Conservation (phyloP, 2,329 filamentous ascomycete genomes). For the Septoria linicola region DNA sequence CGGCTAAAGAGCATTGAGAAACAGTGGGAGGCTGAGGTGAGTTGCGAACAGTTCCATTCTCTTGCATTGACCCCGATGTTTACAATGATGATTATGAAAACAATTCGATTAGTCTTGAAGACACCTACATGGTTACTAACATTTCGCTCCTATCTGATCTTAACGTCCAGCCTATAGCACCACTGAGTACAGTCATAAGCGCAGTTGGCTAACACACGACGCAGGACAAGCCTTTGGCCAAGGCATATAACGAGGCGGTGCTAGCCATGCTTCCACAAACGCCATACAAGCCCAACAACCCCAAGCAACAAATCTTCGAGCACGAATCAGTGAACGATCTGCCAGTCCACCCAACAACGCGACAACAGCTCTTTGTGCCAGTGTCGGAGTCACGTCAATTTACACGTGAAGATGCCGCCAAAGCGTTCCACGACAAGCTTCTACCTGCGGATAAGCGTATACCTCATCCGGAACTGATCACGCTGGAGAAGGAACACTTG, state of each 20-base stretch:
- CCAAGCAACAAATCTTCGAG: slow-evolving; percentile 39
- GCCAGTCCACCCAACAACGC: slow-evolving; percentile 56
- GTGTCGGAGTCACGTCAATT: slow-evolving; percentile 63
- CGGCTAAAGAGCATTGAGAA: slow-evolving; percentile 83
- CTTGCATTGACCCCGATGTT: slow-evolving; percentile 12
- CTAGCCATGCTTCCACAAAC: slow-evolving; percentile 76
- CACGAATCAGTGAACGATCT: slow-evolving; percentile 67
- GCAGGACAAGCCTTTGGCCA: slow-evolving; percentile 74
- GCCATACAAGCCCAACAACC: slow-evolving; percentile 40
- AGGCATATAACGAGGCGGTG: slow-evolving; percentile 73
- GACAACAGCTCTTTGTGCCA: slow-evolving; percentile 61
- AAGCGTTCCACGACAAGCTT: slow-evolving; percentile 59
- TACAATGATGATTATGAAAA: slow-evolving; percentile 68
- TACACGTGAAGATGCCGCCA: slow-evolving; percentile 64
- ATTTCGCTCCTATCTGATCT: slow-evolving; percentile 74
- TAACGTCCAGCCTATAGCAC: background rate
- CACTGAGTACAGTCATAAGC: background rate
- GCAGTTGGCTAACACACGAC: slow-evolving; percentile 10
- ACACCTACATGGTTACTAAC: slow-evolving; percentile 87
- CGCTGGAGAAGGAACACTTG: slow-evolving; percentile 48
- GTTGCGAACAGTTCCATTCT: slow-evolving; percentile 39
- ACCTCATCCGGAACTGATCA: slow-evolving; percentile 60
- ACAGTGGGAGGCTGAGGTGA: slow-evolving; percentile 72
- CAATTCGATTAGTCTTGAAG: slow-evolving; percentile 99
- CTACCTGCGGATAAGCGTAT: slow-evolving; percentile 64